A percentile compares a stretch with the other conserved stretches of the same genome.
These are phyloP conservation scores for Glonium stellatum DNA, from an alignment of 495 filamentous ascomycete genomes.

Conservation along the genomic window DNA sequence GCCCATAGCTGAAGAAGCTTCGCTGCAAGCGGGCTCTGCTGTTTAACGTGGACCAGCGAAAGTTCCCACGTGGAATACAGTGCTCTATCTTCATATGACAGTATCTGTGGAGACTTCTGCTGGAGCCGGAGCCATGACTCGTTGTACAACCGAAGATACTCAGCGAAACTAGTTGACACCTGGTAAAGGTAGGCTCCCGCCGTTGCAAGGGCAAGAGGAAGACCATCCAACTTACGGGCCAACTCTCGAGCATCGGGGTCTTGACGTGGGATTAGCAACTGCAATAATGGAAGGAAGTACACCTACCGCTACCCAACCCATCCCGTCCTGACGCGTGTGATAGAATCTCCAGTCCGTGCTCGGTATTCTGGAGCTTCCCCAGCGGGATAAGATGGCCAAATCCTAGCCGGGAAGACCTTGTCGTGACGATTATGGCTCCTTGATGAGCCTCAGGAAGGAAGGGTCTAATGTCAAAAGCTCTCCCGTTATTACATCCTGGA, in stretches of 20 bases:
- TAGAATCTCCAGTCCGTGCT: slow-evolving; percentile 36
- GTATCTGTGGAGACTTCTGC: slow-evolving; percentile 27
- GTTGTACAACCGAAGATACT: slow-evolving; percentile 28
- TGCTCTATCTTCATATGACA: slow-evolving; percentile 31
- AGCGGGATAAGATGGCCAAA: slow-evolving; percentile 32
- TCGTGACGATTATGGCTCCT: slow-evolving; percentile 41
- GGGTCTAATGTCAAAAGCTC: slow-evolving; percentile 30
- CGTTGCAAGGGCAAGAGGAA: slow-evolving; percentile 25
- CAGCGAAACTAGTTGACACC: slow-evolving; percentile 15
- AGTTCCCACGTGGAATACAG: slow-evolving; percentile 44
- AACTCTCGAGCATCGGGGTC: slow-evolving; percentile 16
- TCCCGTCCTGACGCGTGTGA: slow-evolving; percentile 33
- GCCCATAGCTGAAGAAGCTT: slow-evolving; percentile 42
- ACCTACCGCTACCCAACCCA: slow-evolving; percentile 17
- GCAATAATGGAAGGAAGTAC: neutral
- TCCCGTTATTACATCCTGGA: slow-evolving; percentile 14
- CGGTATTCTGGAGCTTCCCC: slow-evolving; percentile 32
- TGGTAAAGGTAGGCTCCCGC: slow-evolving; percentile 24
- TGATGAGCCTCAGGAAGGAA: slow-evolving; percentile 36
- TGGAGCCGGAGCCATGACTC: slow-evolving; percentile 31
- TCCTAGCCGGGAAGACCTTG: slow-evolving; percentile 32
- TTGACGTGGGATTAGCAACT: neutral
- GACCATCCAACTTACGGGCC: slow-evolving; percentile 20
- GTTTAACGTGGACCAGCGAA: slow-evolving; percentile 39
- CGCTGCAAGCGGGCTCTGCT: slow-evolving; percentile 34